Percentiles rank a stretch among this genome's conserved stretches.
phyloP scores from a whole-genome alignment of 1,284 basidiomycete genomes.

The Papiliotrema nemorosa region DNA sequence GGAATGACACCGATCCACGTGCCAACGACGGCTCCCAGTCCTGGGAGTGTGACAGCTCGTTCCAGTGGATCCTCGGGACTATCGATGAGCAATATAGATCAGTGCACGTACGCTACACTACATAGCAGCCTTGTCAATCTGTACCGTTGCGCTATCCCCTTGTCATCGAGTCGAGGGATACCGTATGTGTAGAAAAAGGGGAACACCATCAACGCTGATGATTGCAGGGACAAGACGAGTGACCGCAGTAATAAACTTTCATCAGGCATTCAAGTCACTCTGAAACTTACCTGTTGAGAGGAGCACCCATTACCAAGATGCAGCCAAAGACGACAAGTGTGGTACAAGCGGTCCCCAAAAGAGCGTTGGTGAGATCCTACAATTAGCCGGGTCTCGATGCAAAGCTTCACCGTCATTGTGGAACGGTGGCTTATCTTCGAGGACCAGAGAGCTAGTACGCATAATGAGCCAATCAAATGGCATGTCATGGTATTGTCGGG shows the following conservation, averaged over 20 bases:
- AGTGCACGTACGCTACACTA: slow-evolving; percentile 64
- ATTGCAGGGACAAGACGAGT: slow-evolving; percentile 62
- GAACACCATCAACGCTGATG: slow-evolving; percentile 65
- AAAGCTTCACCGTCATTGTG: slow-evolving; percentile 1
- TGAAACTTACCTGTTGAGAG: slow-evolving; percentile 11
- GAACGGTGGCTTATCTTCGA: slow-evolving; percentile 49
- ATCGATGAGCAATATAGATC: neutral
- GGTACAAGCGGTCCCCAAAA: neutral
- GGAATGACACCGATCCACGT: slow-evolving; percentile 76
- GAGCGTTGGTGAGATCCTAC: neutral
- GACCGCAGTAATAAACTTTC: slow-evolving; percentile 50
- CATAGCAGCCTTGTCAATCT: slow-evolving; percentile 72
- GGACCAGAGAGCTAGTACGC: slow-evolving; percentile 55
- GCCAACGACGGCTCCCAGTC: slow-evolving; percentile 66
- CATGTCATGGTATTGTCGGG: slow-evolving; percentile 62
- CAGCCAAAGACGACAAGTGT: slow-evolving; percentile 2
- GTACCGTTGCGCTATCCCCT: slow-evolving; percentile 39
- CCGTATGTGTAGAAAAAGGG: slow-evolving; percentile 70
- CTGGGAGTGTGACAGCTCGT: slow-evolving; percentile 72
- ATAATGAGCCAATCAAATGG: slow-evolving; percentile 59
- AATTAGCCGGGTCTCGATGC: neutral
- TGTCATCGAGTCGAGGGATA: slow-evolving; percentile 52
- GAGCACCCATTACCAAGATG: slow-evolving; percentile 7
- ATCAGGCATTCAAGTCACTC: slow-evolving; percentile 23
- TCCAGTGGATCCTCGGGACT: slow-evolving; percentile 68